Evolutionary conservation across 768 basidiomycete species (phyloP), one percentile per base, ranked within the genome.

Genomic region (Lentinula sp.): DNA sequence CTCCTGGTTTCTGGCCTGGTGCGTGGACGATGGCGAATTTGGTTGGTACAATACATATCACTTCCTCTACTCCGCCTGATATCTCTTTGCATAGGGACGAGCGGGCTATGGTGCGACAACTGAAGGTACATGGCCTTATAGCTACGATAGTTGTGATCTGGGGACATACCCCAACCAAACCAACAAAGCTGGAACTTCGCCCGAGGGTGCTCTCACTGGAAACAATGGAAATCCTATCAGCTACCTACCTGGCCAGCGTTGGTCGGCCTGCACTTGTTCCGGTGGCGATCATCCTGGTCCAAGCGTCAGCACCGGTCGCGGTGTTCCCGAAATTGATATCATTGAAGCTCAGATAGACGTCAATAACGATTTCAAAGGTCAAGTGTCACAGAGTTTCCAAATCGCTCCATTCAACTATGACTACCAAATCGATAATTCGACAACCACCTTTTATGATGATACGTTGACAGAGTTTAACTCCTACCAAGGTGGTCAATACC

Each of bases 311-410:
- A 76, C 74, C 15, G 93, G 93, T 16, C 85, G 95, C 56, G 85
- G 85, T 36, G 91, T 88, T 1, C 95, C 96, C 1, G 96, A 98
- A 77, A 93, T 98, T 66, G 95, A 98, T 72, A 80, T 98, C 62
- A 69, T 96, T 61, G 95, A 98, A 76, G 86, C 93, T 0, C 89
- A 94, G 71, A 81, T 88, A 60, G 73, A 93, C 66, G 66, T 79
- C 2, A 62, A 57, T 59, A 56, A n/a, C 35, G 54, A 73, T 4
- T 80, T 82, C 66, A 67, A 74, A 69, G 91, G 83, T 45, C 77
- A 87, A 65, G 89, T 88, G 1, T 93, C 91, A 1, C 94, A 95
- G 74, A 89, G 86, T 66, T 82, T 82, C 68, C 93, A 95, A 73
- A 70, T 81, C 42, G 92, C 91, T 9, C 93, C 93, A 9, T 95